Evolutionary conservation across 164 flowering plant species (phyloP), one percentile per base, ranked within the genome.

Genomic region (Euptelea pleiosperma): DNA sequence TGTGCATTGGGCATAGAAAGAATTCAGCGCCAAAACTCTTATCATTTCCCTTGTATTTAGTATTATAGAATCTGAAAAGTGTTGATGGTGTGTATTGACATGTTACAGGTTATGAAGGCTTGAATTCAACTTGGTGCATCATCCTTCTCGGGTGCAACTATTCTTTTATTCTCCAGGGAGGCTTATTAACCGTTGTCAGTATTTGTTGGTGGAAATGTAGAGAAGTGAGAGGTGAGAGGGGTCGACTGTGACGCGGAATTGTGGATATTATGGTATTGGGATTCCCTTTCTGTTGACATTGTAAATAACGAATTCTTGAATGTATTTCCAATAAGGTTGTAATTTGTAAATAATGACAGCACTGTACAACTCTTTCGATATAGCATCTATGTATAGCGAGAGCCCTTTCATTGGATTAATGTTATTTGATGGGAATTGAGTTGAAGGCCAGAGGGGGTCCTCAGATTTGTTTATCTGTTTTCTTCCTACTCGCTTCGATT

Each of bases 101-200:
- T 28, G 14, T 31, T 30, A n/a, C 51, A 50, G 61, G 47, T n/a
- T 11, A 36, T 64, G 52, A 18, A 35, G 59, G 54, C 14, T 34
- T 44, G 34, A 37, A 35, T 45, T 15, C 49, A 31, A 47, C n/a
- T n/a, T 49, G 3, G 7, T 44, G 24, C 30, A 41, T 58, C 24
- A 41, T 42, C 63, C 54, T 62, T 39, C 61, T 34, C 68, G 67
- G 73, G 78, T 65, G 77, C 68, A 63, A 71, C 66, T 52, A 77
- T 82, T 82, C 80, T 75, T 77, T 76, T 68, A 62, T 74, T 75
- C 71, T 63, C 67, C 63, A 6, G 53, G 74, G 56, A 63, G 53
- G 55, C 55, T 59, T 39, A 60, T 75, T 70, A 61, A 71, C 76
- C 31, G 26, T 40, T 77, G 71, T 75, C 55, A 57, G 63, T 75